phyloP scores from a whole-genome alignment of 192 early-diverging fungal genomes.

The Backusella macrospora region DNA sequence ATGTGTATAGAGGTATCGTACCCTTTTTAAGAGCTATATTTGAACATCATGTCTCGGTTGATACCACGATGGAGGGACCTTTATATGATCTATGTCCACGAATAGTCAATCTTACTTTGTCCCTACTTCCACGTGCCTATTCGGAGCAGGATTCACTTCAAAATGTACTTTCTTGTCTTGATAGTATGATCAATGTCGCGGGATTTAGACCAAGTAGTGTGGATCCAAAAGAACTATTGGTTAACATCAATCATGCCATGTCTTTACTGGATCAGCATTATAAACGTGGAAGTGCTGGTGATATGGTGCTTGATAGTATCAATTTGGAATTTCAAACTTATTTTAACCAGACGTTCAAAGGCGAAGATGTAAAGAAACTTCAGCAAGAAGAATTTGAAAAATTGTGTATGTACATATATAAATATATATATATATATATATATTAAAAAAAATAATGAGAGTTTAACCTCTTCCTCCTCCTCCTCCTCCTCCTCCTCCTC shows the following conservation, averaged over 20 bases:
- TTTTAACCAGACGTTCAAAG: slow-evolving; percentile 11
- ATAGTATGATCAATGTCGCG: slow-evolving; percentile 33
- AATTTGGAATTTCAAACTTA: slow-evolving; percentile 29
- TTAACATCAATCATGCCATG: not conserved
- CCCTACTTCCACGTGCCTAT: not conserved
- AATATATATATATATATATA: too few relatives aligned
- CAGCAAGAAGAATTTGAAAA: slow-evolving; percentile 34
- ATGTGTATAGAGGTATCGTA: slow-evolving; percentile 21
- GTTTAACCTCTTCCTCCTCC: too few relatives aligned
- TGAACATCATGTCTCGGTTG: slow-evolving; percentile 26
- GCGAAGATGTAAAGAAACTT: slow-evolving; percentile 17
- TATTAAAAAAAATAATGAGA: too few relatives aligned
- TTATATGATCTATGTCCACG: slow-evolving; percentile 16
- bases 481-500: not conserved
- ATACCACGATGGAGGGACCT: slow-evolving; percentile 12
- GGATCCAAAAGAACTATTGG: slow-evolving; percentile 4
- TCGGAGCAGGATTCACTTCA: not conserved
- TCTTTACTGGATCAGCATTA: not conserved
- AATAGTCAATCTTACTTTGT: not conserved
- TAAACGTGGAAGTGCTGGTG: not conserved
- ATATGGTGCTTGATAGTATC: slow-evolving; percentile 5
- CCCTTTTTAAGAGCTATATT: slow-evolving; percentile 24
- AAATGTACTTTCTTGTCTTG: slow-evolving; percentile 28
- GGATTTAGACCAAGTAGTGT: slow-evolving; percentile 14
- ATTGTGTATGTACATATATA: slow-evolving; percentile 14